Conservation (phyloP, 257 asterid species). For the Capsicum baccatum region DNA sequence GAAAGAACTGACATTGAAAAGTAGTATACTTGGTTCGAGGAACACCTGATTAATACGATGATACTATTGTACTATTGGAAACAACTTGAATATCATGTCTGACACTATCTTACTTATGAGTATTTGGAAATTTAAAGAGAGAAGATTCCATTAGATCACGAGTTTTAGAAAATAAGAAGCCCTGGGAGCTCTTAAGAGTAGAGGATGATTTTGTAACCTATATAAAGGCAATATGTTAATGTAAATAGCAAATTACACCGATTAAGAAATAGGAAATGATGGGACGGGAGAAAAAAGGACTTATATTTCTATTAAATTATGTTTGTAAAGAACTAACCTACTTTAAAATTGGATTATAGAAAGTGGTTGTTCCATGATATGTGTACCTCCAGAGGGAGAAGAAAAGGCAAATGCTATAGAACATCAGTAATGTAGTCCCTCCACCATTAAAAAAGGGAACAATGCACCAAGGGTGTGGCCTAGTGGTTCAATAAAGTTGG, state of each 20-base stretch:
- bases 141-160: not conserved
- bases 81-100: not conserved
- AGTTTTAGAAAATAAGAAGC: not conserved
- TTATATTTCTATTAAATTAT: not conserved
- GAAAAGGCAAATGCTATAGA: not conserved
- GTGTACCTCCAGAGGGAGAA: not conserved
- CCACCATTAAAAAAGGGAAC: not conserved
- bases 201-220: not conserved
- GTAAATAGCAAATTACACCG: not conserved
- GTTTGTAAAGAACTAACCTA: too few species aligned
- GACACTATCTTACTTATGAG: not conserved
- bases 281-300: not conserved
- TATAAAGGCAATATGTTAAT: not conserved
- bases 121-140: not conserved
- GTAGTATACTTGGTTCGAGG: slow-evolving; percentile 24
- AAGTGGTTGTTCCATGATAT: not conserved
- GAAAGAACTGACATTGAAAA: slow-evolving; percentile 32
- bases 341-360: too few species aligned
- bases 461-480: not conserved
- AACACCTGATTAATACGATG: not conserved
- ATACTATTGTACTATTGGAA: not conserved
- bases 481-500: not conserved
- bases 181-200: not conserved
- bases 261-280: not conserved
- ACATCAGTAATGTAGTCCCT: not conserved